phyloP scores from a whole-genome alignment of 768 basidiomycete genomes.

The Macrocybe gigantea region DNA sequence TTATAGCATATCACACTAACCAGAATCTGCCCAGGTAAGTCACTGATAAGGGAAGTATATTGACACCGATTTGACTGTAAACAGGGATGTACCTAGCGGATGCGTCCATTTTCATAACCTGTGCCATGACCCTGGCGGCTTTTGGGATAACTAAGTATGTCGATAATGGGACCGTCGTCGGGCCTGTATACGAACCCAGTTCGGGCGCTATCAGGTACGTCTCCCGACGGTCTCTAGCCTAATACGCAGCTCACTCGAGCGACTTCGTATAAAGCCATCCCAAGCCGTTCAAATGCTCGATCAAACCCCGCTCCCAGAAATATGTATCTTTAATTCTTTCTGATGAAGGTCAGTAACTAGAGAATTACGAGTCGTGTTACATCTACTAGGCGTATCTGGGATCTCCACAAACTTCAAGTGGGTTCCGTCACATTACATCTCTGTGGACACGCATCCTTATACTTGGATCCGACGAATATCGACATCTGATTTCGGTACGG shows the following conservation, averaged over 20 bases:
- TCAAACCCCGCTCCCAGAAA: slow-evolving; percentile 2
- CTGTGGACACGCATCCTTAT: no score
- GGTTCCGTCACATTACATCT: no score
- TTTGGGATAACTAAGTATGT: slow-evolving; percentile 43
- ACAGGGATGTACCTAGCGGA: slow-evolving; percentile 50
- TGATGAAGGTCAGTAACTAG: background rate
- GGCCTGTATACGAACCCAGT: slow-evolving; percentile 51
- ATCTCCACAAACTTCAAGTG: no score
- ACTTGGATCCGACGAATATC: no score
- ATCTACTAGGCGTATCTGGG: no score
- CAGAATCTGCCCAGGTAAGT: no score
- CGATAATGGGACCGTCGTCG: slow-evolving; percentile 39
- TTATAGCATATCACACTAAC: no score
- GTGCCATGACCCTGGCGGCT: slow-evolving; percentile 45
- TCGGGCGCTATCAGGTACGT: slow-evolving; percentile 58
- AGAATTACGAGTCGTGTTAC: no score
- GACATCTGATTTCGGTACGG: no score
- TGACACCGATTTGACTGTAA: background rate
- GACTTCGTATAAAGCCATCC: slow-evolving; percentile 2
- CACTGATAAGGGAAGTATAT: no score
- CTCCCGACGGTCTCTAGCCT: background rate
- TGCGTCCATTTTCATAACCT: slow-evolving; percentile 45
- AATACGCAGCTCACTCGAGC: background rate
- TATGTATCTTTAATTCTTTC: background rate
- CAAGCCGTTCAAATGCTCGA: slow-evolving; percentile 3